Base-by-base conservation (phyloP, 2,329 filamentous ascomycete species). In the Keithomyces neogunnii region DNA sequence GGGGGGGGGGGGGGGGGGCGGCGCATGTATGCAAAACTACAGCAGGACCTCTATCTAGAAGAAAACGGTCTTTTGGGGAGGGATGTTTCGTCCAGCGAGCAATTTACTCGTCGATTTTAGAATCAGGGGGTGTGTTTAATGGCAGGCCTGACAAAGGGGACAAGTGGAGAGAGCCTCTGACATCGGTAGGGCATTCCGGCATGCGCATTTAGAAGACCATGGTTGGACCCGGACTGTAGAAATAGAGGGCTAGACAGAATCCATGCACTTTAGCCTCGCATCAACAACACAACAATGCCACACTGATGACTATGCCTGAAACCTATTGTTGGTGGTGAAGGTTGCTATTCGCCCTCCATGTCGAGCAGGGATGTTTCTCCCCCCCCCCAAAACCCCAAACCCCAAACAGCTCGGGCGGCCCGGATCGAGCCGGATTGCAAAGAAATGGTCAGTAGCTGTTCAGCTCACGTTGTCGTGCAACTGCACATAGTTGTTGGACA, bases 391-490 rank as follows among this genome's bases (percentile, higher is more conserved):
- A 19, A 19, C 19, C 19, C 19, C 19, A 19, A 19, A 19, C 19
- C 19, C 19, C 19, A 19, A 19, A 44, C 26, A 11, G 19, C 26
- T 30, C 28, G n/a, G 11, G 13, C 26, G 13, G n/a, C 26, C 40
- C 40, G 40, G 40, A 44, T 44, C 40, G 40, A 44, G 28, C 40
- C 40, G 40, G 29, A 30, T 30, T 49, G 40, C 11, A 42, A 33
- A n/a, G 9, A n/a, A 26, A 32, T 47, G 29, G 19, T 19, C 19
- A 19, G 19, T 19, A 33, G 47, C 30, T 28, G 32, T 36, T 42
- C 40, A 49, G 40, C 48, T 49, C 4, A 45, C 13, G 48, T 49
- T 49, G 48, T 36, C 31, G 40, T 45, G 40, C 45, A 36, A 31
- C 40, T 26, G 31, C 3, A 44, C 4, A 19, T 5, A 5, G n/a